phyloP scores from a whole-genome alignment of 495 filamentous ascomycete species.

The Hyaloscypha finlandica region DNA sequence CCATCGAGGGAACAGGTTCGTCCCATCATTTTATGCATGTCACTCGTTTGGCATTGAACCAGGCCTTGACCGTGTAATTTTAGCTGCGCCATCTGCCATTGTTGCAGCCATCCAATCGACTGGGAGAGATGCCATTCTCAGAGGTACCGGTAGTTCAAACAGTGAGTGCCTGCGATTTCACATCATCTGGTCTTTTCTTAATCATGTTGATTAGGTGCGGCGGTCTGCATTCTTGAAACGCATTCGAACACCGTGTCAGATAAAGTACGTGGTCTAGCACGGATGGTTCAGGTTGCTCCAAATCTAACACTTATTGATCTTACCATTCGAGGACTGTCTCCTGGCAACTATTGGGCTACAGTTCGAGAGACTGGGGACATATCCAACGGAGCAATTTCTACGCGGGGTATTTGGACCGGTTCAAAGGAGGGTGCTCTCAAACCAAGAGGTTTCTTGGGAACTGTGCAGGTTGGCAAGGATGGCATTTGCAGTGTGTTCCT shows the following conservation, averaged over 20 bases:
- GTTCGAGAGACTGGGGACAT: constrained; percentile 90
- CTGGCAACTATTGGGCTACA: constrained; percentile 79
- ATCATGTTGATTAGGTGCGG: constrained; percentile 61
- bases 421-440: constrained; percentile 48
- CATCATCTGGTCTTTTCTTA: constrained; percentile 17
- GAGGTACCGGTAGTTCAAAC: constrained; percentile 82
- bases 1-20: constrained; percentile 67
- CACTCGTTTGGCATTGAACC: constrained; percentile 4
- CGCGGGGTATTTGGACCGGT: constrained; percentile 78
- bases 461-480: constrained; percentile 65
- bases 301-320: constrained; percentile 82
- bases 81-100: constrained; percentile 83
- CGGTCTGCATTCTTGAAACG: constrained; percentile 95
- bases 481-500: constrained; percentile 76
- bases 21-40: constrained; percentile 4
- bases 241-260: constrained; percentile 61
- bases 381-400: constrained; percentile 74
- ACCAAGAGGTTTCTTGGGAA: constrained; percentile 71
- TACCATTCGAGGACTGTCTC: constrained; percentile 79
- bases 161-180: constrained; percentile 53
- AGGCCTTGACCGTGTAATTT: constrained; percentile 16
- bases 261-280: constrained; percentile 72
- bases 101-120: constrained; percentile 86
- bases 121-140: constrained; percentile 90
- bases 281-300: constrained; percentile 79